Base-by-base conservation (phyloP, 768 basidiomycete genomes). In the Vishniacozyma victoriae region DNA sequence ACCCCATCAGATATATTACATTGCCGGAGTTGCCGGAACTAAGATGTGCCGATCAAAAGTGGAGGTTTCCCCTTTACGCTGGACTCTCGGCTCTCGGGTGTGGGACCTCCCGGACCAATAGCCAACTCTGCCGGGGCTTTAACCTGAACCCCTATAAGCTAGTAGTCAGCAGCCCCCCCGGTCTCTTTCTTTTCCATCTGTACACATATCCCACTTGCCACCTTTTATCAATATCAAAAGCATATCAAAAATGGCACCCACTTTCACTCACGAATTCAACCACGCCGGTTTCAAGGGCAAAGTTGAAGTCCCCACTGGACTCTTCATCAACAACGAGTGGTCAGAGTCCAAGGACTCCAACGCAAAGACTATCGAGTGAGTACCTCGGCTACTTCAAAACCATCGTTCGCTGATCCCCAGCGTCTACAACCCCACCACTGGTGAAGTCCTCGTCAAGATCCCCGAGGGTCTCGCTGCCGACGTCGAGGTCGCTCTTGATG, bases 261-360 rank as follows among this genome's bases (percentile, higher is more conserved):
- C 62, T 27, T 69, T 55, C 59, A 63, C 64, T 18, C 60, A 69
- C 59, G 52, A 63, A 23, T 69, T 69, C 50, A 54, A 59, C 48
- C 64, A 65, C 58, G 44, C 62, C 33, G 61, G 44, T 18, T 71
- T 56, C 65, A 65, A 69, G 50, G 70, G 67, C 45, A 67, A 69
- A 41, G 61, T 67, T 38, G 64, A 67, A 48, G 77, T 91, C 29
- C 83, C 83, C 9, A 87, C 86, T 5, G 88, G 88, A 15, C 77
- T 93, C 20, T 96, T 87, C 76, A 91, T 96, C 74, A 83, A 91
- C 76, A 88, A 87, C 68, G 79, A 89, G 65, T 92, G 89, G 62
- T 84, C 87, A n/a, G 55, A 47, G 31, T 63, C 62, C n/a, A 43
- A 51, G 5, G 65, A 72, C 46, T 60, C 55, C 43, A 54, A 41